A percentile compares a stretch with the other conserved stretches of the same genome.
Evolutionary conservation across 2,329 filamentous ascomycete species (phyloP).

Genomic region (Lithohypha guttulata): DNA sequence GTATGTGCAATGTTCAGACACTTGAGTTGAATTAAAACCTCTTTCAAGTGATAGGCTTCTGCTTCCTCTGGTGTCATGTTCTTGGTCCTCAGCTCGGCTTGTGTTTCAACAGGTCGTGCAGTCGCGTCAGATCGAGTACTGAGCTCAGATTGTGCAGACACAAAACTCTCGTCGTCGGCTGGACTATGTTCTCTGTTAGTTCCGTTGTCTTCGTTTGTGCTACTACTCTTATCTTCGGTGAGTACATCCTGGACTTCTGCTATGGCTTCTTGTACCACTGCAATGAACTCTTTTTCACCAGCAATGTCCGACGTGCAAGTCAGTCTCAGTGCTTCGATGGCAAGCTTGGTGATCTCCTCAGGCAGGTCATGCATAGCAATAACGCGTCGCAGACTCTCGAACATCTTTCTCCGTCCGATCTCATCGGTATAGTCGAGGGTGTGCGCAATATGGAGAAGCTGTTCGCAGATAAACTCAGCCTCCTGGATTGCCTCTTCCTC

Average conservation of each 20-base stretch:
- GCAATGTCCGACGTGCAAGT: constrained; percentile 58
- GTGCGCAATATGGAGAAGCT: constrained; percentile 81
- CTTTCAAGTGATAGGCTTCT: constrained; percentile 65
- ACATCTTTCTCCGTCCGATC: constrained; percentile 91
- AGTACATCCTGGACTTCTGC: constrained; percentile 96
- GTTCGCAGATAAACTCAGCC: constrained; percentile 90
- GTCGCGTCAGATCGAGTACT: constrained; percentile 50
- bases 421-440: constrained; percentile 97
- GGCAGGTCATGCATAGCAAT: constrained; percentile 78
- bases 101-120: constrained; percentile 9
- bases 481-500: constrained; percentile 76
- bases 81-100: not conserved
- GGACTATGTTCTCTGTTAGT: constrained; percentile 27
- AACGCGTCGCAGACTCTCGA: constrained; percentile 73
- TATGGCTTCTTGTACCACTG: constrained; percentile 70
- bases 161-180: constrained; percentile 66
- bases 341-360: constrained; percentile 83
- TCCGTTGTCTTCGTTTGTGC: constrained; percentile 39
- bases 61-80: constrained; percentile 27
- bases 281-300: constrained; percentile 40
- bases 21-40: constrained; percentile 97
- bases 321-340: constrained; percentile 67
- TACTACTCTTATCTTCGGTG: constrained; percentile 29
- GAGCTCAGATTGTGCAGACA: constrained; percentile 80
- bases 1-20: constrained; percentile 95